Conservation (phyloP, 106 monocot species). For the Apostasia shenzhenica region DNA sequence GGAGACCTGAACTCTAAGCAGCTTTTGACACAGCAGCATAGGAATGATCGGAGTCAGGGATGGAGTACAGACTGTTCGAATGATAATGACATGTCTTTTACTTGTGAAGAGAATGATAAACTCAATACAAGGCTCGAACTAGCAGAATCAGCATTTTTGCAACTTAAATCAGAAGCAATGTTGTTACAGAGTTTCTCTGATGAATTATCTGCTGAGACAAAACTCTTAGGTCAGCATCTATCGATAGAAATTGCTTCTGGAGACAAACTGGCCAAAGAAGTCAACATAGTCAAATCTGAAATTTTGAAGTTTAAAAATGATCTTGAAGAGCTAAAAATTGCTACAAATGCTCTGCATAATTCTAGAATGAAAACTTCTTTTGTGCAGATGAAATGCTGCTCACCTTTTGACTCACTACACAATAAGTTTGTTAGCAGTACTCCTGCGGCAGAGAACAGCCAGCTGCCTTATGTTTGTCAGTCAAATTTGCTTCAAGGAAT, state of each 20-base stretch:
- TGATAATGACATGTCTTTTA: conserved; percentile 50
- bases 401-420: conserved; percentile 1
- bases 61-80: conserved; percentile 66
- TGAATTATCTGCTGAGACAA: conserved; percentile 64
- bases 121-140: conserved; percentile 49
- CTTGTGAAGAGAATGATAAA: conserved; percentile 64
- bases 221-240: conserved; percentile 52
- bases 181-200: conserved; percentile 56
- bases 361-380: conserved; percentile 10
- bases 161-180: conserved; percentile 65
- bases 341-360: conserved; percentile 21
- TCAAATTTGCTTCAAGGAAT: conserved; percentile 41
- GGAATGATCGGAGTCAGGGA: conserved; percentile 54
- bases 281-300: conserved; percentile 67
- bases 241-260: conserved; percentile 56
- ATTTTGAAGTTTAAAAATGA: conserved; percentile 62
- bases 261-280: conserved; percentile 54
- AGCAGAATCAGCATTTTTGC: conserved; percentile 64
- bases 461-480: conserved; percentile 16
- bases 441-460: conserved; percentile 5
- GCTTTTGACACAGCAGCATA: conserved; percentile 45
- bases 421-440: conserved; percentile 13
- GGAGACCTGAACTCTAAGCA: conserved; percentile 13
- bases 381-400: not conserved
- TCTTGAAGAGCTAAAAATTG: conserved; percentile 50